phyloP scores from a whole-genome alignment of 306 rosid genomes.

The Cajanus cajan region DNA sequence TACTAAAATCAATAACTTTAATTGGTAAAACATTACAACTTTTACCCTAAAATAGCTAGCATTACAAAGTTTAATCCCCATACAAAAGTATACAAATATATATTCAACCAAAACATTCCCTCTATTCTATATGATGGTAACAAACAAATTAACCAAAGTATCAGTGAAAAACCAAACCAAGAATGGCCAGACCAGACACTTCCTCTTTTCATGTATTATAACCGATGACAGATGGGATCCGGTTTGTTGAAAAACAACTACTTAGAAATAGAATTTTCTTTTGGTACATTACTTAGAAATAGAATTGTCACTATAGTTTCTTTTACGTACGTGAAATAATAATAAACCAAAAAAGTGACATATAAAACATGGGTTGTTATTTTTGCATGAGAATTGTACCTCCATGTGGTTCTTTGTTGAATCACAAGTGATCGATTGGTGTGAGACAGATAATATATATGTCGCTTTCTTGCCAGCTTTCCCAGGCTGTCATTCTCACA shows the following conservation, averaged over 20 bases:
- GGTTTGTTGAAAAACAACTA: not conserved
- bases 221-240: not conserved
- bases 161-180: too few species aligned
- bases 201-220: too few species aligned
- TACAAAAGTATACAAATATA: too few species aligned
- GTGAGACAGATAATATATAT: not conserved
- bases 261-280: not conserved
- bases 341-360: not conserved
- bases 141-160: too few species aligned
- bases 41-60: too few species aligned
- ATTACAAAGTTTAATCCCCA: too few species aligned
- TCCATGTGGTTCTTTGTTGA: not conserved
- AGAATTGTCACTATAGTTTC: not conserved
- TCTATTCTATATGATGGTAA: too few species aligned
- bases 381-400: not conserved
- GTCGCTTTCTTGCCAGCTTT: slow-evolving; percentile 25
- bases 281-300: too few species aligned
- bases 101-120: too few species aligned
- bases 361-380: not conserved
- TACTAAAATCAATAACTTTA: too few species aligned
- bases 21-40: too few species aligned
- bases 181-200: too few species aligned
- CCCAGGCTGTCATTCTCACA: not conserved
- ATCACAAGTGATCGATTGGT: not conserved
- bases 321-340: not conserved